A percentile compares a stretch with the other conserved stretches of the same genome.
phyloP scores from a whole-genome alignment of 805 yeast species.

The Candida parachauliodes region DNA sequence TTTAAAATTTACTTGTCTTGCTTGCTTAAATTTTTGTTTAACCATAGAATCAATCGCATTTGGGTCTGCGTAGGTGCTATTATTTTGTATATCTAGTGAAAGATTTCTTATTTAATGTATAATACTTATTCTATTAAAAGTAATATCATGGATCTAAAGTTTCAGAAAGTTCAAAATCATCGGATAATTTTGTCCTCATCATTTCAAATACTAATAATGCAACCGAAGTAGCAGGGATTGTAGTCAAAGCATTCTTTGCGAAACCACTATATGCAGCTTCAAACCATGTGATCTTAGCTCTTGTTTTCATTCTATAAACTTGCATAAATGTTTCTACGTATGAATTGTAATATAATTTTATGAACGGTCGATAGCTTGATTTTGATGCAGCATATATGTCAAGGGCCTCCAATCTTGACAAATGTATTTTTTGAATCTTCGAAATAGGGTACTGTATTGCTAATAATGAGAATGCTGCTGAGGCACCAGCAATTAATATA shows the following conservation, averaged over 20 bases:
- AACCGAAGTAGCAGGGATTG: slow-evolving; percentile 84
- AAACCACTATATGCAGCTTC: slow-evolving; percentile 80
- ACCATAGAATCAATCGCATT: too few relatives aligned
- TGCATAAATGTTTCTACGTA: slow-evolving; percentile 73
- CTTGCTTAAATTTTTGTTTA: not conserved
- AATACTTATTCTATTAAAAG: not conserved
- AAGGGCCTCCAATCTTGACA: slow-evolving; percentile 74
- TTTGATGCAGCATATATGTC: slow-evolving; percentile 53
- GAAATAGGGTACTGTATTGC: slow-evolving; percentile 80
- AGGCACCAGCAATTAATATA: slow-evolving; percentile 78
- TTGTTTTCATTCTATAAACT: slow-evolving; percentile 48
- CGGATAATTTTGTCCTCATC: slow-evolving; percentile 50
- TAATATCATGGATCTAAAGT: slow-evolving; percentile 8
- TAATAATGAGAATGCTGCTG: slow-evolving; percentile 76
- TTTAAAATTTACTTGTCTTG: not conserved
- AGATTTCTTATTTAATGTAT: slow-evolving; percentile 1
- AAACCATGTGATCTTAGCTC: slow-evolving; percentile 54
- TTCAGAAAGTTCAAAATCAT: slow-evolving; percentile 23
- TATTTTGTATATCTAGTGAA: not conserved
- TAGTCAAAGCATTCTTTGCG: slow-evolving; percentile 62
- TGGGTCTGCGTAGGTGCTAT: too few relatives aligned
- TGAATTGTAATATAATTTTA: slow-evolving; percentile 64
- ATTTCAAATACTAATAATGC: slow-evolving; percentile 84
- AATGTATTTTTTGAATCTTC: slow-evolving; percentile 75
- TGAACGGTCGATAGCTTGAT: slow-evolving; percentile 24